Conservation (phyloP, 2,329 filamentous ascomycete species). For the Colletotrichum orbiculare region DNA sequence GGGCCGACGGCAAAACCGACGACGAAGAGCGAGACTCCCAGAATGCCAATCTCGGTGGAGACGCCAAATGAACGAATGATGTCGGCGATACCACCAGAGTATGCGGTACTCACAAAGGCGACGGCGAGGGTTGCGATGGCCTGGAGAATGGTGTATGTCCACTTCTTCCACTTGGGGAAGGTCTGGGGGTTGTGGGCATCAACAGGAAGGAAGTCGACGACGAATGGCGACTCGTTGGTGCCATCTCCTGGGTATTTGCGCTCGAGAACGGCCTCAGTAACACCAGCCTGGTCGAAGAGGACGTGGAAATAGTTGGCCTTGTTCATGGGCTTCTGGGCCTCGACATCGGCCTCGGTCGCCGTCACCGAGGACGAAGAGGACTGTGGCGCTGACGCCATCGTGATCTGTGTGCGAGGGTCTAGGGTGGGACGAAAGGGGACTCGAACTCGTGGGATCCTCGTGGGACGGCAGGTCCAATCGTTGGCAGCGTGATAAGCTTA, state of each 20-base stretch:
- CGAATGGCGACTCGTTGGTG: constrained; percentile 71
- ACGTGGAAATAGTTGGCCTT: constrained; percentile 60
- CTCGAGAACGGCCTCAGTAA: constrained; percentile 67
- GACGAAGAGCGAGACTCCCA: constrained; percentile 60
- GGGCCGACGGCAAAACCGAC: constrained; percentile 68
- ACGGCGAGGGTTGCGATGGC: constrained; percentile 73
- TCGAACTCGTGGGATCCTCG: constrained; percentile 3
- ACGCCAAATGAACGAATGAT: constrained; percentile 64
- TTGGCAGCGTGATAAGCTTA: constrained; percentile 21
- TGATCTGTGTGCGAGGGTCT: neutral
- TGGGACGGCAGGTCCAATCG: neutral
- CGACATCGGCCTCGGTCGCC: constrained; percentile 52
- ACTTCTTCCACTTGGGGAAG: constrained; percentile 67
- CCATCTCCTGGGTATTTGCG: constrained; percentile 69
- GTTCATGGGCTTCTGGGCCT: constrained; percentile 50
- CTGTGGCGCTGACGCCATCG: constrained; percentile 37
- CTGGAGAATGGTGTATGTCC: constrained; percentile 69
- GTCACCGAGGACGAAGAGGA: constrained; percentile 47
- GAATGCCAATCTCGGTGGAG: constrained; percentile 53
- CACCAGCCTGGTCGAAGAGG: constrained; percentile 66
- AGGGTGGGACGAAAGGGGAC: neutral
- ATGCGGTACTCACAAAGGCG: constrained; percentile 72
- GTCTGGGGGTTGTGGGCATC: constrained; percentile 73
- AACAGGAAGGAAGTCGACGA: constrained; percentile 71
- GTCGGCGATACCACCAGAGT: constrained; percentile 63